Base-by-base conservation (phyloP, 768 basidiomycete genomes). In the Coprinopsis sp. region DNA sequence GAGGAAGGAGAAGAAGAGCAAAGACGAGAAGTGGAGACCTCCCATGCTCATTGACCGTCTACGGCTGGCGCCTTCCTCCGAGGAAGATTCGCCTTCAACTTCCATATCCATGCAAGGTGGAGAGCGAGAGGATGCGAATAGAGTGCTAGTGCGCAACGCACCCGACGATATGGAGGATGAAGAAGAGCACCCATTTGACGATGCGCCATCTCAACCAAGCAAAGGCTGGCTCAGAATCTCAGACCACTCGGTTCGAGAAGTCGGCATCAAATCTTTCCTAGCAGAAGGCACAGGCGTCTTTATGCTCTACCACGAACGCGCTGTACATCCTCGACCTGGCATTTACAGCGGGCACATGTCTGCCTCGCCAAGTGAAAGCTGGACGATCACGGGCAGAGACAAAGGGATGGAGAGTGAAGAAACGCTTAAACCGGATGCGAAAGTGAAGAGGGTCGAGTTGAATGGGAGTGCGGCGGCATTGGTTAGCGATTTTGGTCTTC, bases 271-370 rank as follows among this genome's bases (percentile, higher is more conserved):
- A 66, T 69, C 71, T 44, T 89, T 91, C 58, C 64, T 90, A 44
- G 68, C 73, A 59, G 87, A 87, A 73, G 86, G 84, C 43, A 71
- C 77, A n/a, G 69, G 68, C 14, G 88, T 80, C 51, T 95, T 97
- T 64, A 90, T 99, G 88, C 74, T 97, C 30, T 98, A 91, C 59
- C 98, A 98, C 57, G 95, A 99, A 71, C 77, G 82, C 24, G 72
- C 67, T 29, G 60, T 69, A 24, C 56, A 63, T 22, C 60, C 64
- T 6, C 46, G 46, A 14, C 54, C 58, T 2, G 61, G 62, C 3
- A 51, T 62, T 18, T 66, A 67, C 37, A n/a, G n/a, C n/a, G n/a
- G n/a, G n/a, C n/a, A n/a, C n/a, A n/a, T n/a, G n/a, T n/a, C 39
- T 30, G 27, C 46, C 47, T 12, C 21, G n/a, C n/a, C 23, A 4